These are phyloP conservation scores for Saccharomycopsis selenospora DNA, from an alignment of 805 yeast genomes.

Conservation along the genomic window DNA sequence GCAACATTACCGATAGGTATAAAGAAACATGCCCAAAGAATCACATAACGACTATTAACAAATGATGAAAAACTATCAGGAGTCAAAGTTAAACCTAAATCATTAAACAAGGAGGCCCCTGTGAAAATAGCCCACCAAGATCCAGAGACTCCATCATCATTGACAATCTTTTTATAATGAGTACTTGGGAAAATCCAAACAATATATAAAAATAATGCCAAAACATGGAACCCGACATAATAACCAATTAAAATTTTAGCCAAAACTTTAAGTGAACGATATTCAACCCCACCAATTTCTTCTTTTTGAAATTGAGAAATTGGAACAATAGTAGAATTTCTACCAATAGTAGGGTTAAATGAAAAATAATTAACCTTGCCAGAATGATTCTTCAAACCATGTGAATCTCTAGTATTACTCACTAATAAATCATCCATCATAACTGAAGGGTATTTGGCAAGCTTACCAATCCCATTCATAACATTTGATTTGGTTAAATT, in stretches of 20 bases:
- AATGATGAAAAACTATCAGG: constrained; percentile 75
- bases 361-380: constrained; percentile 57
- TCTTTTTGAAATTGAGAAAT: constrained; percentile 78
- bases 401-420: constrained; percentile 6
- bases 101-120: constrained; percentile 72
- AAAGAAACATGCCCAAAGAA: constrained; percentile 58
- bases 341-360: constrained; percentile 85
- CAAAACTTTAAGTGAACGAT: constrained; percentile 75
- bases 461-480: constrained; percentile 2
- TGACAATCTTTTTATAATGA: constrained; percentile 38
- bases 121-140: constrained; percentile 95
- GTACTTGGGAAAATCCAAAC: constrained; percentile 50
- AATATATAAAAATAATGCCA: constrained; percentile 45
- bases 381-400: not conserved
- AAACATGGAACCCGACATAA: constrained; percentile 68
- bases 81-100: constrained; percentile 76
- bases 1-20: constrained; percentile 93
- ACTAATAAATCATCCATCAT: constrained; percentile 19
- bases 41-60: constrained; percentile 52
- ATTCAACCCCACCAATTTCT: constrained; percentile 96
- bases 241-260: constrained; percentile 57
- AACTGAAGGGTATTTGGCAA: constrained; percentile 18
- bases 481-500: not conserved
- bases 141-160: constrained; percentile 56
- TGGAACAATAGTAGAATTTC: constrained; percentile 87